phyloP scores from a whole-genome alignment of 768 basidiomycete species.

The Leccinum aurantiacum region DNA sequence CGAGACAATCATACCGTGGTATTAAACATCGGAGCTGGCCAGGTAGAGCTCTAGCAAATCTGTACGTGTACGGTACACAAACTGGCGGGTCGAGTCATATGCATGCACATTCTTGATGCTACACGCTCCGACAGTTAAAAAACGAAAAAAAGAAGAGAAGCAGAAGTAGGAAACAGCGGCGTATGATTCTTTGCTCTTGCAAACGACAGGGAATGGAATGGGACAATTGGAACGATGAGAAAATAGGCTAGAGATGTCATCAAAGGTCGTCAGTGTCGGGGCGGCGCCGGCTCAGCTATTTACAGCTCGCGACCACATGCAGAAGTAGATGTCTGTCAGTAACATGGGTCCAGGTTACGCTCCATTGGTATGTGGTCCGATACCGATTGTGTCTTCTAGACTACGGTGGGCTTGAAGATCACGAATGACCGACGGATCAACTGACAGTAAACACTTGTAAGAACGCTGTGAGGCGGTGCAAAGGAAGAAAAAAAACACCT shows the following conservation, averaged over 20 bases:
- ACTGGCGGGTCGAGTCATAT: slow-evolving; percentile 20
- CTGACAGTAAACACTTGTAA: slow-evolving; percentile 40
- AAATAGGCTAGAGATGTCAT: slow-evolving; percentile 28
- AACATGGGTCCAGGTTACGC: slow-evolving; percentile 18
- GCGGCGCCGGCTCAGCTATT: slow-evolving; percentile 18
- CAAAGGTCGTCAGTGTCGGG: slow-evolving; percentile 30
- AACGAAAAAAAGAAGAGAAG: slow-evolving; percentile 1
- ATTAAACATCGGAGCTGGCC: slow-evolving; percentile 15
- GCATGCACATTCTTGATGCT: slow-evolving; percentile 29
- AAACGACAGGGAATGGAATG: slow-evolving; percentile 13
- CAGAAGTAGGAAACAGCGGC: slow-evolving; percentile 13
- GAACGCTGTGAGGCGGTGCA: slow-evolving; percentile 1
- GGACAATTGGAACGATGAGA: slow-evolving; percentile 19
- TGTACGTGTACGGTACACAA: slow-evolving; percentile 29
- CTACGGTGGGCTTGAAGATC: slow-evolving; percentile 88
- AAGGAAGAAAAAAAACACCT: slow-evolving; percentile 45
- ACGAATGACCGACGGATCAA: slow-evolving; percentile 85
- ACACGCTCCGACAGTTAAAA: slow-evolving; percentile 24
- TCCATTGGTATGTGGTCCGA: slow-evolving; percentile 33
- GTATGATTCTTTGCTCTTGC: slow-evolving; percentile 18
- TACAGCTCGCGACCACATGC: slow-evolving; percentile 24
- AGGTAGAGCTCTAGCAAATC: slow-evolving; percentile 26
- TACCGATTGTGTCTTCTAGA: slow-evolving; percentile 55
- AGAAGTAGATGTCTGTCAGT: slow-evolving; percentile 19
- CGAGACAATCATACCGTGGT: background rate